Evolutionary conservation across 495 filamentous ascomycete genomes (phyloP), one percentile per base, ranked within the genome.

Genomic region (Hyphodiscus hymeniophilus): DNA sequence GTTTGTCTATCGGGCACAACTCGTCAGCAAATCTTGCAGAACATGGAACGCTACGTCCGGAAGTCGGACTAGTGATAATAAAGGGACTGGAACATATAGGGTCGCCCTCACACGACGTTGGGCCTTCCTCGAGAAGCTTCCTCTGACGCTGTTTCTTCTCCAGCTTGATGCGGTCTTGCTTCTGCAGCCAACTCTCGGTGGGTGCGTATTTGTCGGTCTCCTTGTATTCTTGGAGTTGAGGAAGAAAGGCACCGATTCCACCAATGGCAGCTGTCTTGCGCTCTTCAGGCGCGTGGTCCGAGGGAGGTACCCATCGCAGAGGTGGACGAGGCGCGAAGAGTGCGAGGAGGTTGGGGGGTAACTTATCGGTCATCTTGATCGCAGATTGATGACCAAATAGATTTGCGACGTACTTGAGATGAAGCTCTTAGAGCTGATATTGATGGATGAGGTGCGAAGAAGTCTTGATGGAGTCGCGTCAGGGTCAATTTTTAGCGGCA

Each of bases 261-360:
- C 63, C 63, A 48, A 97, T 81, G 47, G 75, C 69, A 44, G 80
- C 77, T 0, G 85, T 89, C 60, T 75, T 77, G 54, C 85, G 81
- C 54, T 89, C 79, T 63, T 94, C 88, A 28, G 90, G 86, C 22
- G 90, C 75, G 59, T 85, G 77, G 63, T 95, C 91, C 57, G 69
- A 71, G 6, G 89, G 87, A 38, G 87, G 82, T 38, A 95, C 79
- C 73, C 85, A 98, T 64, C 89, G 85, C 53, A 98, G 72, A 42
- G 91, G 82, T 40, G 94, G 92, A 24, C 92, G 85, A 50, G 92
- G 87, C 59, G 89, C 84, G 69, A 98, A 98, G 48, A 98, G 87
- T 55, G 85, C 85, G 58, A 96, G 77, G 26, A 98, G 79, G 53
- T 91, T 90, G 40, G 86, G 87, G 41, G 91, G 91, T 7, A 98